A percentile compares a stretch with the other conserved stretches of the same genome.
Conservation (phyloP, 176 grass and related monocot genomes). For the Triticum turgidum region DNA sequence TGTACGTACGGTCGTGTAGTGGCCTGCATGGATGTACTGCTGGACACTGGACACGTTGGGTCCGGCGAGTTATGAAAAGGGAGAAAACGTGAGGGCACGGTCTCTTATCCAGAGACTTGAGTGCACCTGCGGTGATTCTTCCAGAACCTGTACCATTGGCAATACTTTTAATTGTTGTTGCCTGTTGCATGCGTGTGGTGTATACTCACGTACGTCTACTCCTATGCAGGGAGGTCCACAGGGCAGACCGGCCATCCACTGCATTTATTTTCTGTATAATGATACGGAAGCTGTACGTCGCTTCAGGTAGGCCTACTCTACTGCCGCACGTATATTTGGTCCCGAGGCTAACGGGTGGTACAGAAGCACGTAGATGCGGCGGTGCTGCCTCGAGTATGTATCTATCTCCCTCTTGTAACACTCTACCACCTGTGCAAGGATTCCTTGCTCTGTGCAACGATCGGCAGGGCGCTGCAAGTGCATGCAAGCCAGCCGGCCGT, state of each 20-base stretch:
- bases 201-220: background rate
- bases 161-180: background rate
- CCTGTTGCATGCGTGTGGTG: background rate
- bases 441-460: too few species aligned
- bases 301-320: background rate
- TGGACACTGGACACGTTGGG: background rate
- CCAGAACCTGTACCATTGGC: background rate
- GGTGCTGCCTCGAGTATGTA: too few species aligned
- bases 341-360: background rate
- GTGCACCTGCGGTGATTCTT: background rate
- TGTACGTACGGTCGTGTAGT: too few species aligned
- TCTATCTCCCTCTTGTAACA: too few species aligned
- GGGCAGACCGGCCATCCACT: too few species aligned
- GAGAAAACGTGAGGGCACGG: background rate
- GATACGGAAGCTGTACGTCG: background rate
- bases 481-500: background rate
- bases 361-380: background rate
- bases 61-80: background rate
- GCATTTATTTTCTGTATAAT: background rate
- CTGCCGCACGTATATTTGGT: background rate
- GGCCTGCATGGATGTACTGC: too few species aligned
- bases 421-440: background rate
- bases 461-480: too few species aligned
- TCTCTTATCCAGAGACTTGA: background rate
- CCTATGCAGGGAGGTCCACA: too few species aligned